These are phyloP conservation scores for Botrytis hyacinthi DNA, from an alignment of 2,329 filamentous ascomycete species.

Conservation along the genomic window DNA sequence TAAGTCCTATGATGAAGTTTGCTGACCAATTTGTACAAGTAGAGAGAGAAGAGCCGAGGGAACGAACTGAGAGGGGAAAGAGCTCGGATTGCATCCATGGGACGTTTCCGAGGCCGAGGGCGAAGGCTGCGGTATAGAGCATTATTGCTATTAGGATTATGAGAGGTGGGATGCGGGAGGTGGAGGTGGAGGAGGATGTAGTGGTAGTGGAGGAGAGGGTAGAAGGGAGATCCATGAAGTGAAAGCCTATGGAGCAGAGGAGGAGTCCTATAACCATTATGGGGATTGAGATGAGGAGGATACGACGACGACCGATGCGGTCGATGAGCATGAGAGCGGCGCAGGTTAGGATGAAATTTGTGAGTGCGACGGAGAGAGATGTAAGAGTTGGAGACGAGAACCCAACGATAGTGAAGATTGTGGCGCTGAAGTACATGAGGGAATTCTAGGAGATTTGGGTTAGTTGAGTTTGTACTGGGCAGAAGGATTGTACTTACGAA, in stretches of 20 bases:
- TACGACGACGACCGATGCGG: slow-evolving; percentile 72
- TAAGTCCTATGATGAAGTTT: slow-evolving; percentile 83
- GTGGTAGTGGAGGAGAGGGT: slow-evolving; percentile 21
- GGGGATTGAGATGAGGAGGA: slow-evolving; percentile 79
- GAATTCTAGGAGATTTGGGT: slow-evolving; percentile 59
- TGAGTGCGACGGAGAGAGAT: slow-evolving; percentile 75
- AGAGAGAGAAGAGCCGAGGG: slow-evolving; percentile 67
- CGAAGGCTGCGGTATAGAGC: slow-evolving; percentile 81
- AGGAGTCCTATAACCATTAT: slow-evolving; percentile 76
- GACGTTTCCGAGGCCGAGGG: slow-evolving; percentile 84
- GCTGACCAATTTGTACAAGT: slow-evolving; percentile 85
- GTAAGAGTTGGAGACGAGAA: slow-evolving; percentile 78
- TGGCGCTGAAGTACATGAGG: slow-evolving; percentile 88
- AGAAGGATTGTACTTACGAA: slow-evolving; percentile 54
- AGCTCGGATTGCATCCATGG: slow-evolving; percentile 96
- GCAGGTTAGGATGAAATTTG: slow-evolving; percentile 80
- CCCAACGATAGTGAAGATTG: slow-evolving; percentile 74
- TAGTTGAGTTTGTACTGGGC: slow-evolving; percentile 2
- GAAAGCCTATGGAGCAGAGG: slow-evolving; percentile 71
- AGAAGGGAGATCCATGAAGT: slow-evolving; percentile 46
- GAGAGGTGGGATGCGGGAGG: slow-evolving; percentile 43
- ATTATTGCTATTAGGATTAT: slow-evolving; percentile 74
- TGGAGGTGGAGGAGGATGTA: slow-evolving; percentile 23
- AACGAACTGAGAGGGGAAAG: slow-evolving; percentile 74
- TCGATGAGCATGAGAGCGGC: slow-evolving; percentile 75